A percentile compares a stretch with the other conserved stretches of the same genome.
These are phyloP conservation scores for Neurospora cerealis DNA, from an alignment of 495 filamentous ascomycete genomes.

Conservation along the genomic window DNA sequence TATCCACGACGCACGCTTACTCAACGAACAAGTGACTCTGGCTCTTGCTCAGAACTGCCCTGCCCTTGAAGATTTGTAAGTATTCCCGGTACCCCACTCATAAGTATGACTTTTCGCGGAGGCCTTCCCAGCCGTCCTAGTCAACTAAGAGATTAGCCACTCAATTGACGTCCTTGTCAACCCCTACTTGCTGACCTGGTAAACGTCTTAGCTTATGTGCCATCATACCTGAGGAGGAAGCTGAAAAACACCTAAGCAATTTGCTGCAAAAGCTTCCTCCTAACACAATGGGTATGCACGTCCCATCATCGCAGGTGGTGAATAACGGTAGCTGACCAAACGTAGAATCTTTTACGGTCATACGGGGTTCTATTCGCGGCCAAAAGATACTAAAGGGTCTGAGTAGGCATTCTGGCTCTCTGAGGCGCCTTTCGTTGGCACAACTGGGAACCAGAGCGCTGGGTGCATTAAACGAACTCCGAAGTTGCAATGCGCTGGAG, in stretches of 20 bases:
- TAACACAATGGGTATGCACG: slow-evolving; percentile 39
- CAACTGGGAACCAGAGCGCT: slow-evolving; percentile 39
- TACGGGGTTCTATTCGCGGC: slow-evolving; percentile 41
- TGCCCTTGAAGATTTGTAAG: slow-evolving; percentile 45
- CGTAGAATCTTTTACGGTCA: slow-evolving; percentile 42
- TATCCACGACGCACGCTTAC: slow-evolving; percentile 47
- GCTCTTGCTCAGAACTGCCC: slow-evolving; percentile 51
- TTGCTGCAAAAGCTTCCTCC: slow-evolving; percentile 48
- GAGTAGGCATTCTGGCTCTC: slow-evolving; percentile 44
- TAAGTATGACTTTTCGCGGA: background rate
- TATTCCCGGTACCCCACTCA: background rate
- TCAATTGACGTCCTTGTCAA: background rate
- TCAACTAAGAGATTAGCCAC: background rate
- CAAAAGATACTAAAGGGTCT: slow-evolving; percentile 48
- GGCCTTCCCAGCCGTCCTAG: background rate
- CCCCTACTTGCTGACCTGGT: background rate
- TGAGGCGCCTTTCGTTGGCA: slow-evolving; percentile 45
- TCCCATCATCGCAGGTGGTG: background rate
- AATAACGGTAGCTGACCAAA: background rate
- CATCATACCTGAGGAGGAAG: slow-evolving; percentile 23
- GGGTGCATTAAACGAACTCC: slow-evolving; percentile 34
- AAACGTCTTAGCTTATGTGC: slow-evolving; percentile 38
- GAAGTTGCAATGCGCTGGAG: slow-evolving; percentile 45
- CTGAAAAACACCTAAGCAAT: slow-evolving; percentile 44
- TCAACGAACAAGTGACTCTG: slow-evolving; percentile 40